Base-by-base conservation (phyloP, 805 yeast genomes). In the Alloascoidea africana region DNA sequence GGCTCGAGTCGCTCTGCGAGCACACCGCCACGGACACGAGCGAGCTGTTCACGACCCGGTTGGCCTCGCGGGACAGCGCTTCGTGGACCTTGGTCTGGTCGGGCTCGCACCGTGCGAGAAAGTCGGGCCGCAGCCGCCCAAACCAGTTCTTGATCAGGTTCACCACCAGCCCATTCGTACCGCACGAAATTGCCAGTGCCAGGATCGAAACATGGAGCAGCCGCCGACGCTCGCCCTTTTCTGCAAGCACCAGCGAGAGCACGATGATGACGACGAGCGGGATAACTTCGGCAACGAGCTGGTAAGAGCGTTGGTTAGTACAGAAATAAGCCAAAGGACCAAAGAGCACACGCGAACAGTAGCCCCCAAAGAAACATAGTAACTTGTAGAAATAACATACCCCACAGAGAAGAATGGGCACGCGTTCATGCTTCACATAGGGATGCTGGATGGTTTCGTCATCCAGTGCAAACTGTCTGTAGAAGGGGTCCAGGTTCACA, bases 121-220 rank as follows among this genome's bases (percentile, higher is more conserved):
- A 83, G 56, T 89, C 98, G 0, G 98, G 98, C 42, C 98, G 66
- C 43, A 78, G 83, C 51, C 96, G 69, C 3, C 96, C 96, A 39
- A 89, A 72, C 73, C 82, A 74, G 51, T 79, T 75, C 60, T 89
- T 89, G 42, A 84, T 53, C 11, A 77, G 60, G 49, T 84, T 84
- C 2, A 94, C 83, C 38, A 80, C 50, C 18, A 78, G 59, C 33
- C 73, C 65, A 18, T 82, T 73, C 11, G 76, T 56, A 15, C 73
- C 63, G 39, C 80, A 60, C 0, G 86, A 65, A 1, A 83, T 56
- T 5, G 61, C 52, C 17, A 83, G 62, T 1, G 95, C 95, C 17
- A 87, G 44, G 0, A 76, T 42, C 0, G 93, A 73, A 14, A 78
- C 58, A 49, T 73, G 77, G 11, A 78, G 57, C 17, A 79, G 63